These are phyloP conservation scores for Ramaria sp. DNA, from an alignment of 768 basidiomycete species.

Conservation along the genomic window DNA sequence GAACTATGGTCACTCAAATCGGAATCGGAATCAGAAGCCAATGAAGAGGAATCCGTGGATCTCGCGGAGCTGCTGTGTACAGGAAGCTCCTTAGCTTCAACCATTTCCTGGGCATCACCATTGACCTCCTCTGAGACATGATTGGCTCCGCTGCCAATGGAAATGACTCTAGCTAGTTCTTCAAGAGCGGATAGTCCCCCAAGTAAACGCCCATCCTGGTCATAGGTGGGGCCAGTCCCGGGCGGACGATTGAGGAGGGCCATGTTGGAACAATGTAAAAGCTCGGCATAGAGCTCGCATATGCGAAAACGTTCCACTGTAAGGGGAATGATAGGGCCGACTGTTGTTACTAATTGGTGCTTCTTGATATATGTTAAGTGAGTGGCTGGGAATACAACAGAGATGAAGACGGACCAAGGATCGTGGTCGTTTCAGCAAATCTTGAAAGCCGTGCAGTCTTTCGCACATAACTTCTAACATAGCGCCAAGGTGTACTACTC, in stretches of 20 bases:
- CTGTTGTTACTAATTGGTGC: conserved; percentile 59
- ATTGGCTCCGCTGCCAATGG: conserved; percentile 41
- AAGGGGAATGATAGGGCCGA: conserved; percentile 67
- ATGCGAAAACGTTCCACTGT: conserved; percentile 94
- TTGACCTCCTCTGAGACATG: conserved; percentile 45
- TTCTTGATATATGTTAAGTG: conserved; percentile 30
- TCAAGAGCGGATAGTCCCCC: conserved; percentile 83
- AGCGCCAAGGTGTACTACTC: conserved; percentile 83
- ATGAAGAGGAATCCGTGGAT: conserved; percentile 37
- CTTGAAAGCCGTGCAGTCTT: conserved; percentile 56
- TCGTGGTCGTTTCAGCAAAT: conserved; percentile 59
- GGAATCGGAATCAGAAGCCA: conserved; percentile 51
- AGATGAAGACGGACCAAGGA: conserved; percentile 42
- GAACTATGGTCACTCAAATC: conserved; percentile 63
- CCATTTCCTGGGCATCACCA: conserved; percentile 47
- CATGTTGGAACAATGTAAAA: conserved; percentile 98
- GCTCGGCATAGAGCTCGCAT: conserved; percentile 92
- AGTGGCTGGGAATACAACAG: background rate
- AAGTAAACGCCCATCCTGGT: conserved; percentile 70
- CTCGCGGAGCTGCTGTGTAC: conserved; percentile 29
- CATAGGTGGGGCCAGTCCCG: conserved; percentile 63
- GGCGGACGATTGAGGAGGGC: conserved; percentile 77
- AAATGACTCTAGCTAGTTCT: conserved; percentile 77
- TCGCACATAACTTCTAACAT: conserved; percentile 67
- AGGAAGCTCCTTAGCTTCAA: conserved; percentile 59